Percentiles rank a stretch among this genome's conserved stretches.
Evolutionary conservation across 2,329 filamentous ascomycete species (phyloP).

Genomic region (Diaporthe vexans): DNA sequence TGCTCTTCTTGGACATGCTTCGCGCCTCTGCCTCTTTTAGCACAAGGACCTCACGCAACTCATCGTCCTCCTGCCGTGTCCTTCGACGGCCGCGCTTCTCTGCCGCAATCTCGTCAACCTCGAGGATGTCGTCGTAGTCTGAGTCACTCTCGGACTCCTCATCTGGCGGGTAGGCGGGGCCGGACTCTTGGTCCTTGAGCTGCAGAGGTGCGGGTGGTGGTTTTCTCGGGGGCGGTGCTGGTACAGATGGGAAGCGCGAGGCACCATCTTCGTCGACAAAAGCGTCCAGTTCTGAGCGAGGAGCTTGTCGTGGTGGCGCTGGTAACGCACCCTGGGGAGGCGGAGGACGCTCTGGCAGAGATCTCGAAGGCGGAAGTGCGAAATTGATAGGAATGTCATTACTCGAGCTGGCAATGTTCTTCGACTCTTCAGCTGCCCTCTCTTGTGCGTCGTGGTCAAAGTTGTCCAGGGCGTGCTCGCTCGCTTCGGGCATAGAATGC

Average conservation of each 20-base stretch:
- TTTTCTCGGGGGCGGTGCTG: constrained; percentile 78
- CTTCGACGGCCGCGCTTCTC: constrained; percentile 81
- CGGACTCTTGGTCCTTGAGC: constrained; percentile 64
- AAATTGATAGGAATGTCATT: constrained; percentile 65
- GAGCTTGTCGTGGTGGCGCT: constrained; percentile 53
- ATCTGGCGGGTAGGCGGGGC: constrained; percentile 55
- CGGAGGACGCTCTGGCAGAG: constrained; percentile 65
- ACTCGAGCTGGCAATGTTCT: constrained; percentile 61
- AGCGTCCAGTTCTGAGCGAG: constrained; percentile 54
- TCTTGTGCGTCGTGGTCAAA: constrained; percentile 70
- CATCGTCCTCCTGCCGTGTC: constrained; percentile 90
- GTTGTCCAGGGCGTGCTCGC: constrained; percentile 70
- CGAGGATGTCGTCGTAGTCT: constrained; percentile 85
- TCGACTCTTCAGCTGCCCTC: constrained; percentile 58
- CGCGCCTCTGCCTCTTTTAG: constrained; percentile 77
- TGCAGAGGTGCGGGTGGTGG: constrained; percentile 88
- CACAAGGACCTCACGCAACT: constrained; percentile 78
- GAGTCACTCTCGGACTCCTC: constrained; percentile 77
- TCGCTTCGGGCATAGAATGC: constrained; percentile 71
- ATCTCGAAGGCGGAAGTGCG: constrained; percentile 69
- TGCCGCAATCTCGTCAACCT: constrained; percentile 74
- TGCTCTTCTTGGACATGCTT: constrained; percentile 81
- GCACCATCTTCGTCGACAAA: constrained; percentile 60
- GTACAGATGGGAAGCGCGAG: constrained; percentile 65
- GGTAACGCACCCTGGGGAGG: constrained; percentile 67